Conservation (phyloP, 2,329 filamentous ascomycete species). For the Atkinsonella hypoxylon region DNA sequence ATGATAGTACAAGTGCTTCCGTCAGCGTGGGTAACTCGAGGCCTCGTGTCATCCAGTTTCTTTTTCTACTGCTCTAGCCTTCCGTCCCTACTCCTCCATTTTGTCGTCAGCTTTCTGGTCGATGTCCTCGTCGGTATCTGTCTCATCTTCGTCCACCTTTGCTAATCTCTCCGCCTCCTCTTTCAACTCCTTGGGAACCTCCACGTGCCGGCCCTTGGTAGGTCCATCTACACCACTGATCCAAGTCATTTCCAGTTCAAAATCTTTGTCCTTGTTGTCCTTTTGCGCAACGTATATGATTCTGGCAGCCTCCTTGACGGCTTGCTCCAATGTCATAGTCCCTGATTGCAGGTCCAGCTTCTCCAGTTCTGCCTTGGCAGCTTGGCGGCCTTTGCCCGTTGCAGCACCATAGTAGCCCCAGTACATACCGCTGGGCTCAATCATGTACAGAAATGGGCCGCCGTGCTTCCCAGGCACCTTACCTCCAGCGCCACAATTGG, state of each 20-base stretch:
- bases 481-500: constrained; percentile 68
- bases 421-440: constrained; percentile 92
- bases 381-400: constrained; percentile 91
- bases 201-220: constrained; percentile 84
- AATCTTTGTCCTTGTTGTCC: constrained; percentile 99
- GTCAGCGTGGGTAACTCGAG: constrained; percentile 2
- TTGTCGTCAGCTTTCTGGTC: constrained; percentile 56
- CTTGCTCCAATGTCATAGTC: constrained; percentile 68
- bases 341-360: constrained; percentile 81
- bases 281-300: constrained; percentile 98
- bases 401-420: constrained; percentile 99
- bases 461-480: constrained; percentile 67
- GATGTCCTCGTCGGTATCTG: constrained; percentile 71
- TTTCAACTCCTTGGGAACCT: constrained; percentile 80
- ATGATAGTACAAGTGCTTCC: constrained; percentile 24
- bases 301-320: constrained; percentile 87
- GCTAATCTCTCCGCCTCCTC: constrained; percentile 91
- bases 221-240: constrained; percentile 75
- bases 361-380: constrained; percentile 95
- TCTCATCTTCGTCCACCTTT: constrained; percentile 70
- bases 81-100: constrained; percentile 68
- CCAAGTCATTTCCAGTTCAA: constrained; percentile 99
- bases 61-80: constrained; percentile 1
- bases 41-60: not conserved
- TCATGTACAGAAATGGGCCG: constrained; percentile 94